Conservation (phyloP, 2,329 filamentous ascomycete species). For the Claviceps monticola region DNA sequence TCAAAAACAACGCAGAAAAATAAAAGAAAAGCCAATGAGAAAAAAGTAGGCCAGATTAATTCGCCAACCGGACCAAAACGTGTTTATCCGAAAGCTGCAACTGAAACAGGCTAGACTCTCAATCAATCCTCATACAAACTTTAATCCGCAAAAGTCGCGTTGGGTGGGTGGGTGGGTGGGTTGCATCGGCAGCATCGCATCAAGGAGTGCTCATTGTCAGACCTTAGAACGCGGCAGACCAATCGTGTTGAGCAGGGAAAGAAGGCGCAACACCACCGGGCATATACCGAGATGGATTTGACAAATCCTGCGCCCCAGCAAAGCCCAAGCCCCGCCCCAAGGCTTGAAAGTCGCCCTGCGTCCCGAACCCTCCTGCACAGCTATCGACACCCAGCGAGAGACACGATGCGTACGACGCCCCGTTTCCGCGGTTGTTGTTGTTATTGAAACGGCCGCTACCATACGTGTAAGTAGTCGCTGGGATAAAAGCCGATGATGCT, state of each 20-base stretch:
- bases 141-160: too few relatives aligned
- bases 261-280: conserved; percentile 26
- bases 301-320: conserved; percentile 24
- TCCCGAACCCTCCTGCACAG: conserved; percentile 19
- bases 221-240: conserved; percentile 52
- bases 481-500: conserved; percentile 19
- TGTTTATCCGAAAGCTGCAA: not conserved
- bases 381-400: conserved; percentile 17
- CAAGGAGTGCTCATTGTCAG: conserved; percentile 55
- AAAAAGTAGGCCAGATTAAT: not conserved
- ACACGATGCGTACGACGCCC: conserved; percentile 15
- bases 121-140: not conserved
- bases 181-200: conserved; percentile 6
- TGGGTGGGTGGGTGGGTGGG: too few relatives aligned
- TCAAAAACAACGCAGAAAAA: not conserved
- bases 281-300: conserved; percentile 20
- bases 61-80: not conserved
- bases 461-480: conserved; percentile 23
- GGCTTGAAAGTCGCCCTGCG: conserved; percentile 29
- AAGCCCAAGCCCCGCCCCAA: conserved; percentile 36
- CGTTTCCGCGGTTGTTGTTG: conserved; percentile 12
- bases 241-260: conserved; percentile 39
- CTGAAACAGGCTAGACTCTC: not conserved
- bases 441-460: conserved; percentile 20
- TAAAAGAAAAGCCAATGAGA: not conserved